Base-by-base conservation (phyloP, 2,329 filamentous ascomycete species). In the Fusarium robinianum region DNA sequence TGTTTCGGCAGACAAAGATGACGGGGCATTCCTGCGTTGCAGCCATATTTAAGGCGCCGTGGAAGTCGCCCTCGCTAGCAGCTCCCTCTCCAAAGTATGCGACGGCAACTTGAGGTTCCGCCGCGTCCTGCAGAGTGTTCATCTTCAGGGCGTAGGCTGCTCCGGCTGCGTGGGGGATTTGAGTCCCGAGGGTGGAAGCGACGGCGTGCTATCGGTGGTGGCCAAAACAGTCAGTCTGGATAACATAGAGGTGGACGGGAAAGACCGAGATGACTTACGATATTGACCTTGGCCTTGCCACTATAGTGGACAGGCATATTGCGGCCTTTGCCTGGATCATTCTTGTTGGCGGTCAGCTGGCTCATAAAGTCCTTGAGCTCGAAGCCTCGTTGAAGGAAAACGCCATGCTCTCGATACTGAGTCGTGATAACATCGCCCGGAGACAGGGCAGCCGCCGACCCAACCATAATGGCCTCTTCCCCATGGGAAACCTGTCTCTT, bases 261-360 rank as follows among this genome's bases (percentile, higher is more conserved):
- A n/a, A n/a, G n/a, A n/a, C n/a, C n/a, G n/a, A n/a, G n/a, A n/a
- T n/a, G 2, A 38, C 78, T 58, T 64, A 88, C 85, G 58, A 92
- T 87, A 56, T 92, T 88, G 37, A 90, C 74, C 51, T 87, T 83
- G 25, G 74, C 78, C 63, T 84, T 88, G n/a, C 89, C 89, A 4
- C 21, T 52, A 63, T 95, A 96, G 67, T 96, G 90, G 11, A 95
- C 87, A 1, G 90, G 90, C 90, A 96, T 96, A 63, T 95, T 96
- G 43, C 90, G 80, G 2, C 90, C 90, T 35, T 76, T 78, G 1
- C 90, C 90, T 1, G 75, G 67, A 59, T 96, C 90, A 52, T 88
- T 81, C 32, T 72, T 76, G 63, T 94, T 96, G 12, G 89, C 81
- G 69, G 95, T 94, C 5, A 96, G 71, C 65, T 96, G 90, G 63